These are phyloP conservation scores for Trichoderma gamsii DNA, from an alignment of 495 filamentous ascomycete genomes.

Conservation along the genomic window DNA sequence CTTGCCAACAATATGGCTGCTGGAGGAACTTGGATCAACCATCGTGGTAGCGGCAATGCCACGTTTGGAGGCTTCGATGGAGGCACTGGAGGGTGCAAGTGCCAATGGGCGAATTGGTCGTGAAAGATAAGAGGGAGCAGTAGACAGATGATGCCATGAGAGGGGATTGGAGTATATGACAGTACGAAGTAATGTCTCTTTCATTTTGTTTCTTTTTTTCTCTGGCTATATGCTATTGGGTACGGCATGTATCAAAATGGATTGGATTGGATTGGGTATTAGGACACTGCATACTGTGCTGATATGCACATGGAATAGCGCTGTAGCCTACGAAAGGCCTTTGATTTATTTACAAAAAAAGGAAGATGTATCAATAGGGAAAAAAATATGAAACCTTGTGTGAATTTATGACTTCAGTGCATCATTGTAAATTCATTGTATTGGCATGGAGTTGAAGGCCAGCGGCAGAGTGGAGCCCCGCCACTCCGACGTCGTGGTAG, in stretches of 20 bases:
- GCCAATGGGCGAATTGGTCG: constrained; percentile 59
- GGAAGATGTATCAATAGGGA: neutral
- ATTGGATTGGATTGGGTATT: neutral
- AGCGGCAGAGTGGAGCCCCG: neutral
- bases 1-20: constrained; percentile 53
- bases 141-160: neutral
- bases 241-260: neutral
- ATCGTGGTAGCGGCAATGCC: constrained; percentile 33
- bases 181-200: neutral
- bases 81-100: constrained; percentile 67
- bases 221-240: neutral
- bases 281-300: neutral
- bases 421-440: neutral
- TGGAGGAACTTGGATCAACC: constrained; percentile 57
- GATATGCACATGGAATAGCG: neutral
- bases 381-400: neutral
- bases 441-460: neutral
- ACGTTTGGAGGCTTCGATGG: constrained; percentile 58
- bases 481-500: neutral
- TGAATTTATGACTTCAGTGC: no score
- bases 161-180: neutral
- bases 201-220: no score
- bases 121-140: neutral
- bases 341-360: neutral
- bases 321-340: neutral